These are phyloP conservation scores for Malus sylvestris DNA, from an alignment of 306 rosid species.

Conservation along the genomic window DNA sequence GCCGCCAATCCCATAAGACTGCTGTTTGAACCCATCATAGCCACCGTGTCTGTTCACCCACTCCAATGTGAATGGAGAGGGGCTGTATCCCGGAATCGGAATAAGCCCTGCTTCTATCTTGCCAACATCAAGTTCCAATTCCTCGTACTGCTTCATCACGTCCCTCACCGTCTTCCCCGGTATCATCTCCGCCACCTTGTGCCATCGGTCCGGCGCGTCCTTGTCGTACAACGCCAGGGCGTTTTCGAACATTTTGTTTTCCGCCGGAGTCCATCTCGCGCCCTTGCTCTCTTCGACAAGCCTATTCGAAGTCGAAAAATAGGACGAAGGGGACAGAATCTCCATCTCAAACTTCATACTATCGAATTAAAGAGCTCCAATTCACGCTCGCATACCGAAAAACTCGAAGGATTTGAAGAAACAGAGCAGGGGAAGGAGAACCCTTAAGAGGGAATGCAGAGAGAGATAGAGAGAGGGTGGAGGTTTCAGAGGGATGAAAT, in stretches of 20 bases:
- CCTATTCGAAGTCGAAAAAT: conserved; percentile 44
- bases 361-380: not conserved
- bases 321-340: conserved; percentile 54
- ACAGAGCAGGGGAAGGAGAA: conserved; percentile 16
- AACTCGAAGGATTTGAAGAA: not conserved
- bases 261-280: conserved; percentile 66
- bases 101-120: conserved; percentile 77
- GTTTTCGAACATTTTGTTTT: conserved; percentile 85
- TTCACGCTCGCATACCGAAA: not conserved
- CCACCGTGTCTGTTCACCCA: conserved; percentile 52
- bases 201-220: conserved; percentile 83
- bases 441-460: conserved; percentile 12
- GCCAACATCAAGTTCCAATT: conserved; percentile 62
- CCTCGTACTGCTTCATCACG: conserved; percentile 63
- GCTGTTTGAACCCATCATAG: conserved; percentile 49
- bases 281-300: conserved; percentile 31
- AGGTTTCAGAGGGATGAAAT: conserved; percentile 42
- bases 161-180: conserved; percentile 72
- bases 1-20: conserved; percentile 37
- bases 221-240: conserved; percentile 74
- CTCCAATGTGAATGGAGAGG: conserved; percentile 65
- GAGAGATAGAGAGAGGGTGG: conserved; percentile 21
- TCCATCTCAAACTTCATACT: conserved; percentile 69
- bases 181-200: conserved; percentile 63
- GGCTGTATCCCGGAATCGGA: conserved; percentile 62